Percentiles rank a stretch among this genome's conserved stretches.
Evolutionary conservation across 257 asterid species (phyloP).

Genomic region (Nicotiana paniculata): DNA sequence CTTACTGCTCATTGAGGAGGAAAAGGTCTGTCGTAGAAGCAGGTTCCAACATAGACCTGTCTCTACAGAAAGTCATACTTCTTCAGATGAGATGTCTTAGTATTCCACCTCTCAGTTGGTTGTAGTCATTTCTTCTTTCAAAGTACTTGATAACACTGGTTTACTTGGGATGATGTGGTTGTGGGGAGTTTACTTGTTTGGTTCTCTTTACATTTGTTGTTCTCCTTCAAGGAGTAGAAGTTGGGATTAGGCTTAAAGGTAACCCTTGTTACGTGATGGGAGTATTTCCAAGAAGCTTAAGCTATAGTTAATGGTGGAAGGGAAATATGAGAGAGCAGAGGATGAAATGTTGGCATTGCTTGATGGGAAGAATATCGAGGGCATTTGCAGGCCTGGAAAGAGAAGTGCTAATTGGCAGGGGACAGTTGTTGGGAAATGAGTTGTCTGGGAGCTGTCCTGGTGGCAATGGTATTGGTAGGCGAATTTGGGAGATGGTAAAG

Average conservation of each 20-base stretch:
- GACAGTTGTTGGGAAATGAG: not conserved
- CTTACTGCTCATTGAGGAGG: not conserved
- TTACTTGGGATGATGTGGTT: not conserved
- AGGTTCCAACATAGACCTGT: not conserved
- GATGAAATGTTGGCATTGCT: not conserved
- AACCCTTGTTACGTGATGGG: not conserved
- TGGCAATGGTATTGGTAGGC: not conserved
- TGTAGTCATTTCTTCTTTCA: not conserved
- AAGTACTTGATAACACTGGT: not conserved
- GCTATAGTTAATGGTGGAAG: not conserved
- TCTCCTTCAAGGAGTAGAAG: not conserved
- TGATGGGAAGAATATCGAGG: not conserved
- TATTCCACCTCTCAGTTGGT: not conserved
- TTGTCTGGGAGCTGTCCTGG: not conserved
- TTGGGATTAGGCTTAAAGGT: not conserved
- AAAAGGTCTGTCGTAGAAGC: not conserved
- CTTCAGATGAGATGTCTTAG: not conserved
- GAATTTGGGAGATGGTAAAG: not conserved
- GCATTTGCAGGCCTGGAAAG: not conserved
- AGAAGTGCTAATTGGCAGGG: not conserved
- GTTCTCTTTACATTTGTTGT: not conserved
- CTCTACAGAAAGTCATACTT: not conserved
- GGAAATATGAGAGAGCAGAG: not conserved
- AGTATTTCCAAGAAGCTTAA: not conserved
- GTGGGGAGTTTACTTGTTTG: not conserved